Conservation (phyloP, 2,329 filamentous ascomycete species). For the Fusarium chuoi region DNA sequence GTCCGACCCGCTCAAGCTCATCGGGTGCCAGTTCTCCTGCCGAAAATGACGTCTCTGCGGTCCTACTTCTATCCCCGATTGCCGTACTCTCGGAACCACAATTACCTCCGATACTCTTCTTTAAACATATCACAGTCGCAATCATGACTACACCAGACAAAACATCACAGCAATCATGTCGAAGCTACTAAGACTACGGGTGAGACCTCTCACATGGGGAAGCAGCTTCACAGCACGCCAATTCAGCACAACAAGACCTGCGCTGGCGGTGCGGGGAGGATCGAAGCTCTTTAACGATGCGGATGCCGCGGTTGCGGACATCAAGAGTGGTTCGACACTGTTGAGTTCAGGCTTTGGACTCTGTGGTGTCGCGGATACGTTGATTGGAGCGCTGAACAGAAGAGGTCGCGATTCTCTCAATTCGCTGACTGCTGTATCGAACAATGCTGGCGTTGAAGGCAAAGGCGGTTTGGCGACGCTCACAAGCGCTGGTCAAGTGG, state of each 20-base stretch:
- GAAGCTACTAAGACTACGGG: conserved; percentile 14
- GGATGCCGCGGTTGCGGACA: conserved; percentile 75
- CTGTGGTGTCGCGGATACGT: conserved; percentile 79
- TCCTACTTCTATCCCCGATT: conserved; percentile 23
- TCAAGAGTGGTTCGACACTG: conserved; percentile 75
- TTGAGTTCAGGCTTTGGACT: conserved; percentile 86
- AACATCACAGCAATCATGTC: conserved; percentile 22
- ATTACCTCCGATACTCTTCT: conserved; percentile 23
- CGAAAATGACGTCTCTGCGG: conserved; percentile 35
- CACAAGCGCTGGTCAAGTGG: conserved; percentile 74
- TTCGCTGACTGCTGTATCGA: conserved; percentile 79
- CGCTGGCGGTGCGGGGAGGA: conserved; percentile 11
- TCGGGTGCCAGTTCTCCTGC: conserved; percentile 32
- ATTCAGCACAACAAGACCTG: conserved; percentile 34
- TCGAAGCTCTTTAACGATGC: conserved; percentile 66
- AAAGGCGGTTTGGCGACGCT: conserved; percentile 75
- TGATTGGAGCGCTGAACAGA: conserved; percentile 74
- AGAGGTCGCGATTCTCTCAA: conserved; percentile 70
- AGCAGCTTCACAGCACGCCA: conserved; percentile 36
- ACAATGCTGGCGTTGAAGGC: conserved; percentile 79
- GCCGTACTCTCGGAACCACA: conserved; percentile 14
- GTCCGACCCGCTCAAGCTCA: conserved; percentile 8
- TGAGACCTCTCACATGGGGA: conserved; percentile 32
- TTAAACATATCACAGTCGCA: conserved; percentile 33
- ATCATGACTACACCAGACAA: conserved; percentile 7